Evolutionary conservation across 2,329 filamentous ascomycete genomes (phyloP).

Genomic region (Fusarium sublunatum): DNA sequence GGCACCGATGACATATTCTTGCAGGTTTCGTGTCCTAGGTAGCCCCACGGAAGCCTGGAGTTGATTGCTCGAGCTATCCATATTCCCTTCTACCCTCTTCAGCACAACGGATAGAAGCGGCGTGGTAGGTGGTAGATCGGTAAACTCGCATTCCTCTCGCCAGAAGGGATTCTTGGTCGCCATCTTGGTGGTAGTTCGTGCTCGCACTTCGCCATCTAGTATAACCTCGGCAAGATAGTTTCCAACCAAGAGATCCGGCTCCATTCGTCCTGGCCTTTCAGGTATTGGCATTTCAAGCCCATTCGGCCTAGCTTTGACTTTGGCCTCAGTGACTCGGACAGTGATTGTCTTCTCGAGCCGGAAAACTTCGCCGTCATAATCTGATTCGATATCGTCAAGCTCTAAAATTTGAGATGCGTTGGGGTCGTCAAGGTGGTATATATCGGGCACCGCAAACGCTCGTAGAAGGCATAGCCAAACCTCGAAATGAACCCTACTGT

Average conservation of each 20-base stretch:
- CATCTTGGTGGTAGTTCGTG: conserved; percentile 77
- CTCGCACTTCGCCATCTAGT: conserved; percentile 81
- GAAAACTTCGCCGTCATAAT: conserved; percentile 64
- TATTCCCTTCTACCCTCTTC: conserved; percentile 70
- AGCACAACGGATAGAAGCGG: conserved; percentile 77
- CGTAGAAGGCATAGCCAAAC: conserved; percentile 95
- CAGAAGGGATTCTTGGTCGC: conserved; percentile 82
- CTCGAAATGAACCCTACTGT: conserved; percentile 90
- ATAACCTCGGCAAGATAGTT: conserved; percentile 85
- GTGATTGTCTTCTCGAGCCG: conserved; percentile 70
- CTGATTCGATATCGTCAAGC: conserved; percentile 52
- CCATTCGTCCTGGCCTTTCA: conserved; percentile 40
- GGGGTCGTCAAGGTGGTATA: conserved; percentile 74
- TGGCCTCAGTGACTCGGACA: conserved; percentile 71
- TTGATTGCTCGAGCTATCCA: conserved; percentile 56
- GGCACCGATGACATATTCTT: conserved; percentile 71
- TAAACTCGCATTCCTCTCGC: conserved; percentile 83
- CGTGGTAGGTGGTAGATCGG: conserved; percentile 75
- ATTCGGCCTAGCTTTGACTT: conserved; percentile 59
- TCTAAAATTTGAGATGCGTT: conserved; percentile 58
- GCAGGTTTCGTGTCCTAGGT: conserved; percentile 55
- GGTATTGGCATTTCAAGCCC: conserved; percentile 39
- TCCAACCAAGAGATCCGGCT: conserved; percentile 63
- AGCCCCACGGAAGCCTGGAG: conserved; percentile 46
- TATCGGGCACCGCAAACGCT: conserved; percentile 90